Base-by-base conservation (phyloP, 139 green algal genomes). In the Tetratostichococcus sp. region DNA sequence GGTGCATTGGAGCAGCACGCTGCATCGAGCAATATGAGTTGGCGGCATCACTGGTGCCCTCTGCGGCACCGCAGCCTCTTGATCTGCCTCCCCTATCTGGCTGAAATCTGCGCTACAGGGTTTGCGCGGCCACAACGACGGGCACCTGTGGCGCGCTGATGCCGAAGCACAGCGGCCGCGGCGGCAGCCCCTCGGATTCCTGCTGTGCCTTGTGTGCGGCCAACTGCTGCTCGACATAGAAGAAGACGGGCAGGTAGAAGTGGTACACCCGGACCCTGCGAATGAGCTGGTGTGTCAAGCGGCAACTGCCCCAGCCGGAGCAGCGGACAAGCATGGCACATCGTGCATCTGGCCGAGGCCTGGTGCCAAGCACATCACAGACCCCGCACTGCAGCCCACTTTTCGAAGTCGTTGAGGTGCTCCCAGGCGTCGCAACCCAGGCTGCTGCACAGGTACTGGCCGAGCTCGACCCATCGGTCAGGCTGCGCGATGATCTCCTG, bases 241-340 rank as follows among this genome's bases (percentile, higher is more conserved):
- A 93, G 82, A 86, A 96, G 1, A 97, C 85, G 0, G 94, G 94
- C 35, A 98, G 89, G 87, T 98, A 98, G 85, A 97, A 98, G 31
- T 94, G 94, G 75, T 90, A 97, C 16, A 97, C 79, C 28, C 92
- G 87, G 69, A 85, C 67, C 78, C 90, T 94, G 87, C n/a, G 28
- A 23, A 17, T 25, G 2, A 25, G 19, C 22, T 50, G 8, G 39
- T 50, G n/a, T n/a, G n/a, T n/a, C n/a, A n/a, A n/a, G n/a, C n/a
- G n/a, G n/a, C n/a, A n/a, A n/a, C n/a, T n/a, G n/a, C n/a, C n/a
- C n/a, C n/a, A n/a, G n/a, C n/a, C n/a, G n/a, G n/a, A n/a, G n/a
- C n/a, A n/a, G n/a, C n/a, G n/a, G n/a, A n/a, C n/a, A n/a, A n/a
- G n/a, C n/a, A n/a, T n/a, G n/a, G n/a, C n/a, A n/a, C n/a, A n/a